phyloP scores from a whole-genome alignment of 768 basidiomycete genomes.

The Cubamyces lactineus region DNA sequence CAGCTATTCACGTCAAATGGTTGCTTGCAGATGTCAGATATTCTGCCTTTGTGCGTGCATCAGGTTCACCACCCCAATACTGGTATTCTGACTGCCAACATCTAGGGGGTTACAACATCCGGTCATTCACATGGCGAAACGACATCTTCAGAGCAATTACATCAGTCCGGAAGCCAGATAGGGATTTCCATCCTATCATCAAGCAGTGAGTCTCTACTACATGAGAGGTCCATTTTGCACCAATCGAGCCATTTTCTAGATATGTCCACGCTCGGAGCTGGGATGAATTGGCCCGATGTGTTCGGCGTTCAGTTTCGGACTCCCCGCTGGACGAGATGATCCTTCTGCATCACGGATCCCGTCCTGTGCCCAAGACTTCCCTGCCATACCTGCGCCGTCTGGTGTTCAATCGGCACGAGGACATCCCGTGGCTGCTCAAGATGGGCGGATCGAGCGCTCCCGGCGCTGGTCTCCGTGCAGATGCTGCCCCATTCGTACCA shows the following conservation, averaged over 20 bases:
- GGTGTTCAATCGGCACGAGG: slow-evolving; percentile 34
- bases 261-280: slow-evolving; percentile 32
- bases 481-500: slow-evolving; percentile 29
- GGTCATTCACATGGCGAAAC: neutral
- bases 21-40: slow-evolving; percentile 45
- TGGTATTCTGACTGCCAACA: neutral
- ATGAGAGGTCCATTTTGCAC: neutral
- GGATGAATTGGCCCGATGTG: slow-evolving; percentile 31
- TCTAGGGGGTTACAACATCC: slow-evolving; percentile 11
- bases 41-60: slow-evolving; percentile 49
- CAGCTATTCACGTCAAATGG: neutral
- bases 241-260: slow-evolving; percentile 23
- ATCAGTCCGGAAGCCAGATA: neutral
- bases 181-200: neutral
- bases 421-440: slow-evolving; percentile 37
- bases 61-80: neutral
- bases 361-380: neutral
- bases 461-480: slow-evolving; percentile 23
- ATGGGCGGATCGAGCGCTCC: slow-evolving; percentile 17
- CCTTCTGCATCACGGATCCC: slow-evolving; percentile 23
- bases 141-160: slow-evolving; percentile 6
- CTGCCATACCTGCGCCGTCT: slow-evolving; percentile 33
- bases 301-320: slow-evolving; percentile 28
- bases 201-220: slow-evolving; percentile 5
- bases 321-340: slow-evolving; percentile 35